Evolutionary conservation across 768 basidiomycete species (phyloP).

Genomic region (Paxillus rubicundulus): DNA sequence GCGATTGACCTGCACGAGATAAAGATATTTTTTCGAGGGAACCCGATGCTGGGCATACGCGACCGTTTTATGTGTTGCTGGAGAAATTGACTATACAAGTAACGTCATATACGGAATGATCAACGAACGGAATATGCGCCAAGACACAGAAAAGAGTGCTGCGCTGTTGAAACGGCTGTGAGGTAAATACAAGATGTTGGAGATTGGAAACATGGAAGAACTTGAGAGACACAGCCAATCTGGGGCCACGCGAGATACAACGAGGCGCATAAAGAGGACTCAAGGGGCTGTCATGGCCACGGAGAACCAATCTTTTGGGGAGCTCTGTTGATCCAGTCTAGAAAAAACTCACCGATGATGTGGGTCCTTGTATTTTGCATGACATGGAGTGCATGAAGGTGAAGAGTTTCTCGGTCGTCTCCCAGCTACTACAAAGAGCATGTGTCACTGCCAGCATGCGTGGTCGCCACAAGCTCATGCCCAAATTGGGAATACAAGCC

Average conservation of each 20-base stretch:
- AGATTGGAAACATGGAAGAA: background rate
- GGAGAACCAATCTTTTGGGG: background rate
- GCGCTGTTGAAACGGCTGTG: conserved; percentile 2
- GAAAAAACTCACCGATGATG: background rate
- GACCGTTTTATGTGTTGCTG: conserved; percentile 9
- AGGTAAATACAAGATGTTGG: background rate
- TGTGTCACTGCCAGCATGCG: background rate
- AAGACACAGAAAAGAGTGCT: background rate
- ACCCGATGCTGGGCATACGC: background rate
- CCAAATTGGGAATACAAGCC: conserved; percentile 33
- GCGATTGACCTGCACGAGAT: background rate
- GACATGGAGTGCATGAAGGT: background rate
- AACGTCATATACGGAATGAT: conserved; percentile 15
- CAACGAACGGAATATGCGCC: background rate
- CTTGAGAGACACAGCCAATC: background rate
- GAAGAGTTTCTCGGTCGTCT: background rate
- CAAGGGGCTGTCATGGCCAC: conserved; percentile 3
- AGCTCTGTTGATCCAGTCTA: background rate
- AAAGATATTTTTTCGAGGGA: background rate
- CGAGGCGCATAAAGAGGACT: conserved; percentile 4
- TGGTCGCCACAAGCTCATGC: conserved; percentile 20
- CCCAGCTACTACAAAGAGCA: conserved; percentile 12
- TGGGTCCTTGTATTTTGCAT: conserved; percentile 12
- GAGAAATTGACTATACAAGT: conserved; percentile 9
- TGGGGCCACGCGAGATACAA: background rate